Conservation (phyloP, 2,329 filamentous ascomycete genomes). For the Neurospora crassa region DNA sequence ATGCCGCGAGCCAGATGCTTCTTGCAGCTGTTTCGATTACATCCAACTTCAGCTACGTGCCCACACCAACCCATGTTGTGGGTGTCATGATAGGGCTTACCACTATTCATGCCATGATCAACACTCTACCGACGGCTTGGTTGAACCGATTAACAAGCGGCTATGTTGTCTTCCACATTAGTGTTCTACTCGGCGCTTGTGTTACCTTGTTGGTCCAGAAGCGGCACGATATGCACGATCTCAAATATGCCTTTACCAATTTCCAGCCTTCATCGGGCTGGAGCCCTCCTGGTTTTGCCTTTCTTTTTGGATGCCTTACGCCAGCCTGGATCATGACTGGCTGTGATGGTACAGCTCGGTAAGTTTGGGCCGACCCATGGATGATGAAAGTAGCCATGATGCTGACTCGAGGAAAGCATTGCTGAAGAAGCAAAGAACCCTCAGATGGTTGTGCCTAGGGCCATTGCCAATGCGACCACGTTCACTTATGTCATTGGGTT, state of each 20-base stretch:
- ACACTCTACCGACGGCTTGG: constrained; percentile 47
- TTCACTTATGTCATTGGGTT: constrained; percentile 44
- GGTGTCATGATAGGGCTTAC: constrained; percentile 47
- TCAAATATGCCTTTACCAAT: constrained; percentile 45
- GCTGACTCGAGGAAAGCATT: constrained; percentile 21
- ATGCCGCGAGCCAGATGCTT: constrained; percentile 46
- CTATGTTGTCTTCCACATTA: constrained; percentile 48
- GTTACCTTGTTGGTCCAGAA: constrained; percentile 41
- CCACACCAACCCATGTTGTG: constrained; percentile 36
- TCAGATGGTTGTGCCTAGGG: constrained; percentile 32
- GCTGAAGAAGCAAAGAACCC: constrained; percentile 32
- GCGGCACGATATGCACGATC: constrained; percentile 36
- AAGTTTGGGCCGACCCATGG: not conserved
- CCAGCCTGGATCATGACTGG: constrained; percentile 51
- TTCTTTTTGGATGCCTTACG: constrained; percentile 50
- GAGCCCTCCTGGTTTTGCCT: constrained; percentile 43
- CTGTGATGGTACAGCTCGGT: constrained; percentile 23
- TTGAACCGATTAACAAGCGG: constrained; percentile 48
- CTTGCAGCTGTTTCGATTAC: constrained; percentile 45
- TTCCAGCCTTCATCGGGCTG: constrained; percentile 42
- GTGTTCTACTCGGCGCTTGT: constrained; percentile 39
- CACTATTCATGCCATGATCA: constrained; percentile 40
- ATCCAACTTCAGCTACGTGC: constrained; percentile 35
- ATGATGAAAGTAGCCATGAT: no score
- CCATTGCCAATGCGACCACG: constrained; percentile 42